These are phyloP conservation scores for Cornus controversa DNA, from an alignment of 148 eudicot species.

Conservation along the genomic window DNA sequence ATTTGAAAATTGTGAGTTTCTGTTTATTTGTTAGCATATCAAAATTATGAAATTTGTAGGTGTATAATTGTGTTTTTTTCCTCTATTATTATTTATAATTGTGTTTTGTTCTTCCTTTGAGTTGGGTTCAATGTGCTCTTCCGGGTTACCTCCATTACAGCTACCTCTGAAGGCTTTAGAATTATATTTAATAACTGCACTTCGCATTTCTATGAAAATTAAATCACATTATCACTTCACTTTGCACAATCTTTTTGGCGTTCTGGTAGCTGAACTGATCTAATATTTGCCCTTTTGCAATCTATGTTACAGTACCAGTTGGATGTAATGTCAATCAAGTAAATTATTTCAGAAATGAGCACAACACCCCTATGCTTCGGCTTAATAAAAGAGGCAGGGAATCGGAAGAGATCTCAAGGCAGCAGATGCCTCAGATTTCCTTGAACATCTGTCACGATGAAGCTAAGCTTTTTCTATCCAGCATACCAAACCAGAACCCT, in stretches of 20 bases:
- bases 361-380: constrained; percentile 38
- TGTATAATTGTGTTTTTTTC: background rate
- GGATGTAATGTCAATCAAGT: constrained; percentile 62
- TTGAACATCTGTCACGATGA: constrained; percentile 58
- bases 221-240: background rate
- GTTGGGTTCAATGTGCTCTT: background rate
- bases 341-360: constrained; percentile 75
- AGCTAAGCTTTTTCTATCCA: constrained; percentile 41
- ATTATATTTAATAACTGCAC: background rate
- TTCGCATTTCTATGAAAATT: background rate
- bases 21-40: background rate
- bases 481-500: constrained; percentile 63
- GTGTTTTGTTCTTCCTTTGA: background rate
- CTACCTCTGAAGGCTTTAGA: background rate
- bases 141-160: background rate
- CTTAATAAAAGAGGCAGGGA: constrained; percentile 63
- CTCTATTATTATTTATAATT: background rate
- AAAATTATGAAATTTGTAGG: background rate
- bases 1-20: constrained; percentile 46
- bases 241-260: background rate
- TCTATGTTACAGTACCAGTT: constrained; percentile 49
- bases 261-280: background rate
- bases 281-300: background rate
- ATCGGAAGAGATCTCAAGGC: constrained; percentile 56
- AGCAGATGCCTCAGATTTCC: constrained; percentile 70